A percentile compares a stretch with the other conserved stretches of the same genome.
Conservation (phyloP, 352 stramenopile species). For the Aphanomyces stellatus region DNA sequence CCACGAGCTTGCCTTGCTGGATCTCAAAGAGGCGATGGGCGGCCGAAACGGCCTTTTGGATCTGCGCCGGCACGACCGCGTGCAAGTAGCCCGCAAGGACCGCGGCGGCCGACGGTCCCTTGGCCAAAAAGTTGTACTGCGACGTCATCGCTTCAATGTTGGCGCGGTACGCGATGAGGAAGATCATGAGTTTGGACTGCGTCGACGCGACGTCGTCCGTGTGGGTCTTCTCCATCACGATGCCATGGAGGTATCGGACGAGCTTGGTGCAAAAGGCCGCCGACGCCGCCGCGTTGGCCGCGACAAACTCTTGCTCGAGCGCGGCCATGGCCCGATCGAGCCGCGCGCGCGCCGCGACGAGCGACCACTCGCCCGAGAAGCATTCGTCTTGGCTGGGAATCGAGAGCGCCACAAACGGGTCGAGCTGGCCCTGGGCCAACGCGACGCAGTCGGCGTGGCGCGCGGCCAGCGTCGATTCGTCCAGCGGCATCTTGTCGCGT, state of each 20-base stretch:
- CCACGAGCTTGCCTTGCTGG: neutral
- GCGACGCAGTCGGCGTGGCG: neutral
- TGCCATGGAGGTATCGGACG: neutral
- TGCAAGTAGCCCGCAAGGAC: conserved; percentile 4
- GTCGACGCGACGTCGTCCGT: neutral
- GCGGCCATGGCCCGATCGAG: neutral
- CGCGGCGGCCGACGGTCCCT: neutral
- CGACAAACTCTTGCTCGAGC: neutral
- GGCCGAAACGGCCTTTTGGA: neutral
- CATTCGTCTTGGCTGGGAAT: neutral
- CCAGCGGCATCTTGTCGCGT: conserved; percentile 6
- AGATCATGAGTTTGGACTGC: neutral
- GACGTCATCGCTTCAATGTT: conserved; percentile 11
- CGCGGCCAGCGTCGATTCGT: neutral
- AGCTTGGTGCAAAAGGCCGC: conserved; percentile 2
- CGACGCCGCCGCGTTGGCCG: neutral
- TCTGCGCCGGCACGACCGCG: neutral
- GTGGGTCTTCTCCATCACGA: conserved; percentile 1
- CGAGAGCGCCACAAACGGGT: conserved; percentile 7
- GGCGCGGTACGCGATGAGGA: conserved; percentile 7
- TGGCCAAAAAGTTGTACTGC: conserved; percentile 15
- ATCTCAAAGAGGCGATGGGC: neutral
- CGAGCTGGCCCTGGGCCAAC: neutral
- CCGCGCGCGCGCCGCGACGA: neutral
- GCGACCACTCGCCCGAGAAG: neutral